Base-by-base conservation (phyloP, 352 stramenopile species). In the Phytophthora lateralis region DNA sequence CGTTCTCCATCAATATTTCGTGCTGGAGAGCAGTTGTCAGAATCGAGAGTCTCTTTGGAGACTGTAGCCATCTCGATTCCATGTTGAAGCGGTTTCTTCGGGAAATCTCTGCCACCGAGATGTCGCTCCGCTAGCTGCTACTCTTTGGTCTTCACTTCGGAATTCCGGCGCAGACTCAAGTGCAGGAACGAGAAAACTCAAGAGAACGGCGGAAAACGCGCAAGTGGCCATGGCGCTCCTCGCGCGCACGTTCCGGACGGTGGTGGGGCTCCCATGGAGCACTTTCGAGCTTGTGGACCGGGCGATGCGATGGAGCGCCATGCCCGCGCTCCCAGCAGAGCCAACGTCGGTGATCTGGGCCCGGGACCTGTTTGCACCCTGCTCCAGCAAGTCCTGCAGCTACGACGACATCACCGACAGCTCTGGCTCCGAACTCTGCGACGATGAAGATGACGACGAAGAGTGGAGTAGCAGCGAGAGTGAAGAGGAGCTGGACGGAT, bases 171-270 rank as follows among this genome's bases (percentile, higher is more conserved):
- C 41, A 45, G 27, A 20, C 30, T 11, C 47, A 38, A 58, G 11
- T 42, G 14, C 49, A 46, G 38, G 38, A 48, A 48, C 43, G 32
- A 60, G 8, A 14, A 55, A 53, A 45, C 27, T 43, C 15, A 24
- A 60, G n/a, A 69, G 55, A 69, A 66, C 62, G 62, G 51, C 18
- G 9, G 56, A 48, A 52, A 65, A 70, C 42, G 20, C 37, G 27
- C 37, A 54, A 56, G 52, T 52, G 26, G 51, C 59, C 29, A 65
- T 72, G 59, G 45, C 64, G 50, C 58, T 72, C 64, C 42, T 72
- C 41, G 58, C 35, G 37, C 34, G 47, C 45, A 72, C 53, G 18
- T 60, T 65, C 47, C 46, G 37, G 42, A 47, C 38, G 7, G 42
- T 69, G 4, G 44, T 65, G 34, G 41, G 24, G 9, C 30, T 72